phyloP scores from a whole-genome alignment of 192 early-diverging fungal genomes.

The Coemansia sp. region DNA sequence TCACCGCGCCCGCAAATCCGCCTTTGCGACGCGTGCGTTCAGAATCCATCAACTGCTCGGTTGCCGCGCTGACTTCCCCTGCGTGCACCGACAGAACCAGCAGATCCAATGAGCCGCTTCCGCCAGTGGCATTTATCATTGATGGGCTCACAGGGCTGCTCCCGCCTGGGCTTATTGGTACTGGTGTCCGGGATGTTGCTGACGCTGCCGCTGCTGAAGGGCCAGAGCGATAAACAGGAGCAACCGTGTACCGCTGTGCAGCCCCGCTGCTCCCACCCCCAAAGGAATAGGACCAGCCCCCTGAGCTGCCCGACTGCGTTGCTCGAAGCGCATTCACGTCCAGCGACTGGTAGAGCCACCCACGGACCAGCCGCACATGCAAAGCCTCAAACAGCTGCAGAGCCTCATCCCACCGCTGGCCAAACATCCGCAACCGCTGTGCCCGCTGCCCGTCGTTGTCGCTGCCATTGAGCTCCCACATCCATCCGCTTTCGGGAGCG shows the following conservation, averaged over 20 bases:
- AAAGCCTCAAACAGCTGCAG: constrained; percentile 26
- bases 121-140: neutral
- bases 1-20: neutral
- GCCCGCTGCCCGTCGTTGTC: constrained; percentile 24
- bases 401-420: constrained; percentile 36
- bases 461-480: constrained; percentile 40
- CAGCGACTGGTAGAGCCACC: constrained; percentile 42
- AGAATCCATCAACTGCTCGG: constrained; percentile 37
- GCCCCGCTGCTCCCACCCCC: neutral
- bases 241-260: constrained; percentile 12
- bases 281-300: constrained; percentile 11
- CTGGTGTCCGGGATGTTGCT: neutral
- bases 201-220: neutral
- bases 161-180: constrained; percentile 1
- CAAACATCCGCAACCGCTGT: constrained; percentile 39
- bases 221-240: constrained; percentile 23
- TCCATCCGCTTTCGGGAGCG: constrained; percentile 22
- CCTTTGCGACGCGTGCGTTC: constrained; percentile 20
- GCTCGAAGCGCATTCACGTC: constrained; percentile 11
- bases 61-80: constrained; percentile 32
- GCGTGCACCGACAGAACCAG: constrained; percentile 48
- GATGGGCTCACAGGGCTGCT: neutral
- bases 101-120: constrained; percentile 28
- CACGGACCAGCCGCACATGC: constrained; percentile 37
- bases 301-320: constrained; percentile 1